These are phyloP conservation scores for Mucor piriformis DNA, from an alignment of 371 early-diverging fungal species.

Conservation along the genomic window DNA sequence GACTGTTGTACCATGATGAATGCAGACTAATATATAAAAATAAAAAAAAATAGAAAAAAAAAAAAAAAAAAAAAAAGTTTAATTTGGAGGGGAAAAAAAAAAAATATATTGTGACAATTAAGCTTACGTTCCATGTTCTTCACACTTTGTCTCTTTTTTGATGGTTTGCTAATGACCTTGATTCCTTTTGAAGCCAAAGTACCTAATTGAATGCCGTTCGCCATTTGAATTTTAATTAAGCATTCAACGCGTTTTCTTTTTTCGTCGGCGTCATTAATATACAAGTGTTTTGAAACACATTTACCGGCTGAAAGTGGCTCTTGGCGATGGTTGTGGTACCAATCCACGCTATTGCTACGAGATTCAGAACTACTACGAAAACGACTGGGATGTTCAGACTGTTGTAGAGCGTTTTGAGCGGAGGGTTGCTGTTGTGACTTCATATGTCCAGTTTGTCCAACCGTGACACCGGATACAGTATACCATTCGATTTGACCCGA, in stretches of 20 bases:
- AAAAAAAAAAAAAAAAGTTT: conserved; percentile 16
- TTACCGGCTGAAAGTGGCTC: conserved; percentile 50
- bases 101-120: too few relatives aligned
- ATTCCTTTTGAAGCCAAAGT: conserved; percentile 72
- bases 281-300: conserved; percentile 73
- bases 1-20: conserved; percentile 82
- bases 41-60: too few relatives aligned
- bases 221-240: conserved; percentile 64
- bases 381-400: conserved; percentile 1
- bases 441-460: conserved; percentile 39
- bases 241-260: conserved; percentile 75
- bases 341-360: conserved; percentile 35
- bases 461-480: conserved; percentile 32
- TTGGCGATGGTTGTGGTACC: conserved; percentile 30
- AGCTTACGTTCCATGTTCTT: conserved; percentile 72
- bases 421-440: conserved; percentile 11
- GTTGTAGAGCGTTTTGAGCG: not conserved
- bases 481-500: conserved; percentile 48
- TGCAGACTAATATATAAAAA: too few relatives aligned
- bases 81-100: too few relatives aligned
- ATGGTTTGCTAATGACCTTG: conserved; percentile 79
- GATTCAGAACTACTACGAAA: conserved; percentile 6
- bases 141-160: conserved; percentile 76
- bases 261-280: conserved; percentile 76
- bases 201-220: conserved; percentile 60